Evolutionary conservation across 78 protist genomes (phyloP), one percentile per base, ranked within the genome.

Genomic region (Dictyostelium intermedium): DNA sequence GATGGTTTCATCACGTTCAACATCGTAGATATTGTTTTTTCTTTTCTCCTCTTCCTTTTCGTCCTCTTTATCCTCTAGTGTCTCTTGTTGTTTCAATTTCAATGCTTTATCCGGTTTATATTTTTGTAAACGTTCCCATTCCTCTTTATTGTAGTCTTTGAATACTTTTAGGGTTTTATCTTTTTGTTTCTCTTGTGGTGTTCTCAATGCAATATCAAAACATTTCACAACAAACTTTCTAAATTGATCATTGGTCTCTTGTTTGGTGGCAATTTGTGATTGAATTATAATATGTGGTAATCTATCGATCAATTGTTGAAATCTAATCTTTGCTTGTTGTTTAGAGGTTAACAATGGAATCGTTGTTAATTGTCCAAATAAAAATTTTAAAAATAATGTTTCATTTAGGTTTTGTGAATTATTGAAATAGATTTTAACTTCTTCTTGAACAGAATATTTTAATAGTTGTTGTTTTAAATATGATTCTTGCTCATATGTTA

Each of bases 141-240:
- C 82, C 39, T 66, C 80, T 41, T 80, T 14, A 50, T 80, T 77
- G 20, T 43, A 25, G 37, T 82, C 85, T 61, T 56, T 61, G 41
- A 89, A 89, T 9, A 89, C 74, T 23, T 80, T 78, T 30, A 89
- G n/a, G n/a, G 94, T 89, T 77, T 89, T 89, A 39, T 89, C 94
- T 8, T 89, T 78, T 27, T 18, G 7, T 4, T 43, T 53, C 72
- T 89, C 94, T 11, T 27, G 63, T 23, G 94, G 94, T 63, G 94
- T 89, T 25, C 94, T 30, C 1, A 89, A 20, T 10, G 94, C 94
- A 8, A 89, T 74, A 47, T 89, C 94, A 70, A 89, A 89, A n/a
- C 84, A 83, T 76, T 89, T 89, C 41, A 89, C 94, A 0, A 80
- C 94, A 89, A 89, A 89, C 56, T 89, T 89, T 78, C 94, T 39